These are phyloP conservation scores for Aspergillus latus DNA, from an alignment of 2,329 filamentous ascomycete species.

Conservation along the genomic window DNA sequence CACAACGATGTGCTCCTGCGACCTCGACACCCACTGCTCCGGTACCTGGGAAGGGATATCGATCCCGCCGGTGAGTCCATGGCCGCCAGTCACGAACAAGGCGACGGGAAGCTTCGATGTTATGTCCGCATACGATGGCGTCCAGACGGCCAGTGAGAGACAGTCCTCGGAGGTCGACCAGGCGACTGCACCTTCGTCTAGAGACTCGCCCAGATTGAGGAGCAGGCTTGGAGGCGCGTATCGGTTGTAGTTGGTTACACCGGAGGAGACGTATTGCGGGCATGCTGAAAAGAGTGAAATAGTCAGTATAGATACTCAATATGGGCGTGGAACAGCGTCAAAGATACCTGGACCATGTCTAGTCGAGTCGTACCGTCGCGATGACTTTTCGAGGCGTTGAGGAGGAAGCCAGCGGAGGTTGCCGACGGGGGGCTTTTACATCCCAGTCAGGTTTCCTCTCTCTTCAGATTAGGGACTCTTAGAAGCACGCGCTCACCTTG, in stretches of 20 bases:
- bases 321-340: no score
- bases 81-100: background rate
- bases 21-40: background rate
- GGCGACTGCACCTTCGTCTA: background rate
- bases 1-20: background rate
- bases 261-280: background rate
- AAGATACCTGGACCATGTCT: background rate
- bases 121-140: background rate
- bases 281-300: background rate
- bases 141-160: background rate
- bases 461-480: background rate
- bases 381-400: background rate
- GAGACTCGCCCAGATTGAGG: background rate
- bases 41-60: background rate
- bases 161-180: background rate
- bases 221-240: background rate
- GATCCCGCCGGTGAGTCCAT: background rate
- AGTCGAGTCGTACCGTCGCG: background rate
- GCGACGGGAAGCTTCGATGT: background rate
- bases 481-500: background rate
- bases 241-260: background rate
- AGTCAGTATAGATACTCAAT: no score
- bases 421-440: background rate
- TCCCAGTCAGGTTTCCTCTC: no score
- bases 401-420: background rate